phyloP scores from a whole-genome alignment of 129 eudicot genomes.

The Heracleum sosnowskyi region DNA sequence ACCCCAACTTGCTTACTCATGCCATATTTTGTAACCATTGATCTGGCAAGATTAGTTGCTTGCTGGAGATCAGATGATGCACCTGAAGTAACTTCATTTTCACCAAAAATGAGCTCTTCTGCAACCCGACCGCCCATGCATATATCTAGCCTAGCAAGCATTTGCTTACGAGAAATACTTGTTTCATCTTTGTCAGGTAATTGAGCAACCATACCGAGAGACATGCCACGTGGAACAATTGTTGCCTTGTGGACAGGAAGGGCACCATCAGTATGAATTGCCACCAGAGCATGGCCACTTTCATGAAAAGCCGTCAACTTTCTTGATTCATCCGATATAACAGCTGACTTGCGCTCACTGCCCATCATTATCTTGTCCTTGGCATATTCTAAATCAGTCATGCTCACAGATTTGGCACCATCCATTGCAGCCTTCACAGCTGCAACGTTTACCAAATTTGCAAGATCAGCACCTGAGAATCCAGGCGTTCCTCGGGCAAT shows the following conservation, averaged over 20 bases:
- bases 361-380: slow-evolving; percentile 98
- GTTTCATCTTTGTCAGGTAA: slow-evolving; percentile 87
- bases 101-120: slow-evolving; percentile 94
- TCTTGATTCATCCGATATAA: slow-evolving; percentile 72
- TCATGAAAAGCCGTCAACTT: slow-evolving; percentile 85
- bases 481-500: slow-evolving; percentile 98
- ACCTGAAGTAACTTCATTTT: slow-evolving; percentile 84
- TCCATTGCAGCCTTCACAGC: slow-evolving; percentile 99
- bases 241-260: slow-evolving; percentile 96
- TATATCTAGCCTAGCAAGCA: slow-evolving; percentile 90
- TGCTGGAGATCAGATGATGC: slow-evolving; percentile 80
- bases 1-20: slow-evolving; percentile 88
- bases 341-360: slow-evolving; percentile 91
- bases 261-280: slow-evolving; percentile 97
- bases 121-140: slow-evolving; percentile 98
- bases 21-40: slow-evolving; percentile 93
- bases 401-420: slow-evolving; percentile 80
- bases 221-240: slow-evolving; percentile 84
- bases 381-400: slow-evolving; percentile 80
- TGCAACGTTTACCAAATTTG: slow-evolving; percentile 85
- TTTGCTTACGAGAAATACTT: slow-evolving; percentile 71
- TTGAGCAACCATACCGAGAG: slow-evolving; percentile 94
- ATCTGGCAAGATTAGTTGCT: slow-evolving; percentile 78
- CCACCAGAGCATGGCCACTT: slow-evolving; percentile 98
- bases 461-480: slow-evolving; percentile 97